These are phyloP conservation scores for Phlyctochytrium planicorne DNA, from an alignment of 192 early-diverging fungal species.

Conservation along the genomic window DNA sequence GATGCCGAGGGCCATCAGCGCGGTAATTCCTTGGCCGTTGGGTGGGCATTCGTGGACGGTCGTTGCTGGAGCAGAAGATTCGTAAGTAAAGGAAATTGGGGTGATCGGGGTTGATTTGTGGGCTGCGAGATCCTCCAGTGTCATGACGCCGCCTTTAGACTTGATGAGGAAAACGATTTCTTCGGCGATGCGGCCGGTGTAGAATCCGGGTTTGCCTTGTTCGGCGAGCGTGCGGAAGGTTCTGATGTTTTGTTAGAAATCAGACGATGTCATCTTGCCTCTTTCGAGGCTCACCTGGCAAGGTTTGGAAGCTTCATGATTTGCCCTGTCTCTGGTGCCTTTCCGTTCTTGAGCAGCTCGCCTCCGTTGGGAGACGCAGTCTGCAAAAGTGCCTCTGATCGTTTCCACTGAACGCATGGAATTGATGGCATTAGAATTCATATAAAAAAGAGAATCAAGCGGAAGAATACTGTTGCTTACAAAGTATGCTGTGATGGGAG, in stretches of 20 bases:
- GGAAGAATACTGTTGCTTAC: no score
- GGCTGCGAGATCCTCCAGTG: constrained; percentile 58
- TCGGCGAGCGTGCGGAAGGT: constrained; percentile 57
- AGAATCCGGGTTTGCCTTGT: constrained; percentile 67
- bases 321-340: constrained; percentile 60
- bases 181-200: constrained; percentile 64
- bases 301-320: constrained; percentile 60
- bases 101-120: constrained; percentile 53
- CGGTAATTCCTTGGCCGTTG: constrained; percentile 70
- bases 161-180: constrained; percentile 59
- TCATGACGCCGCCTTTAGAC: constrained; percentile 60
- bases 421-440: no score
- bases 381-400: constrained; percentile 18
- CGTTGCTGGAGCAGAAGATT: constrained; percentile 24
- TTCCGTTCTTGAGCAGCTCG: constrained; percentile 46
- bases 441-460: no score
- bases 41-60: constrained; percentile 72
- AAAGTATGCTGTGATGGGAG: constrained; percentile 19
- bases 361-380: constrained; percentile 39
- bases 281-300: constrained; percentile 39
- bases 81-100: constrained; percentile 66
- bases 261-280: no score
- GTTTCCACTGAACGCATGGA: constrained; percentile 34
- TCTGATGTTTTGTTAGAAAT: no score
- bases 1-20: constrained; percentile 70